Evolutionary conservation across 2,329 filamentous ascomycete genomes (phyloP), one percentile per base, ranked within the genome.

Genomic region (Ambrosiella beaveri): DNA sequence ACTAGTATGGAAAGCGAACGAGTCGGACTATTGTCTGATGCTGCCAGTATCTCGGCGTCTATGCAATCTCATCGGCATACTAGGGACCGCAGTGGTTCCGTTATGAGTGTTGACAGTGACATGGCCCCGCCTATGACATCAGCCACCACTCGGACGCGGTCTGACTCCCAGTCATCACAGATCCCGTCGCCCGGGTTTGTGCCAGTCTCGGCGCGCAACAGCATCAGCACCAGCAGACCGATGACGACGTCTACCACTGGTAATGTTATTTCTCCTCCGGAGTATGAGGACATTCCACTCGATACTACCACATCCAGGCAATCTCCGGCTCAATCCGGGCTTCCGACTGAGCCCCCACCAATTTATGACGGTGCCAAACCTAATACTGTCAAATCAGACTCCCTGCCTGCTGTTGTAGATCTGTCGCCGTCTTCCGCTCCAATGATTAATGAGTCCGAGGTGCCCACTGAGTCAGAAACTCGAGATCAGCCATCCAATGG

Each of bases 1-100:
- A 85, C 82, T 65, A 89, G 84, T 62, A 76, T 74, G 15, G 86
- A 89, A 63, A 87, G 82, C 64, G 85, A 91, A 66, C 74, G 81
- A 37, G 73, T 83, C 49, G 85, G 85, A 0, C 71, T 91, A 7
- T 74, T 91, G 11, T 85, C 84, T 39, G 82, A 84, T 62, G 81
- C 84, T 1, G 86, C 84, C 1, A 82, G 78, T 63, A 84, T 87
- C 50, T 70, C 71, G 27, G 62, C 64, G 64, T 70, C 69, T 61
- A 66, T 66, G 62, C 67, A 65, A 50, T 57, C 59, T 7, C 57
- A 57, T 7, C 40, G 47, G 2, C 73, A 76, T 62, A 68, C 68
- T 1, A 72, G 78, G 57, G 71, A 73, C 39, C 69, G 70, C 19
- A 79, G 76, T 64, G 76, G 74, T 64, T 81, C 80, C 1, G 70